Evolutionary conservation across 2,329 filamentous ascomycete species (phyloP), one percentile per base, ranked within the genome.

Genomic region (Aureobasidium melanogenum): DNA sequence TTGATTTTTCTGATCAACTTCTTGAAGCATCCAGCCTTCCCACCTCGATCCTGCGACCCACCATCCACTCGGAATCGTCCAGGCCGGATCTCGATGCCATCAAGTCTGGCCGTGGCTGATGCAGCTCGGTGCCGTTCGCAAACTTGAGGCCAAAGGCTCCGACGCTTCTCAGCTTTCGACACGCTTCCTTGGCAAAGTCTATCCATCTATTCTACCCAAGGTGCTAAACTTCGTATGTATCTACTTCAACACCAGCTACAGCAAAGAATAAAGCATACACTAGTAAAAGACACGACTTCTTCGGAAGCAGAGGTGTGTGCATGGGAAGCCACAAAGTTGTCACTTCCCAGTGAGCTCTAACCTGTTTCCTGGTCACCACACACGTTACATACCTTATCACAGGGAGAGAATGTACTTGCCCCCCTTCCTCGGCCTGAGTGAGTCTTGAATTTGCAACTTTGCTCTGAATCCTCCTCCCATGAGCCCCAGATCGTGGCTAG

Each of bases 401-500:
- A 30, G 28, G 28, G 28, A 19, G 28, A 5, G 17, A 28, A 24
- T 41, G 8, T 10, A 19, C 22, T 19, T 22, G 5, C 34, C 19
- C 12, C 28, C 19, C 34, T 22, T 26, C 32, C 32, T 38, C 48
- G 32, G 22, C 32, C 14, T 36, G n/a, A 7, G 22, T 36, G n/a
- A 7, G 22, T n/a, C 32, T 34, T 26, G 36, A 12, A 19, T 54
- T 24, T 41, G 24, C 36, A 6, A 10, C 15, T 39, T 14, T 54
- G 34, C 22, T 17, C 30, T 28, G 36, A 24, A 34, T 50, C 19
- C n/a, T 43, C 30, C 8, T 32, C 2, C n/a, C 10, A 32, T 24
- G 38, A 56, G 39, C 52, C 38, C 32, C 52, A 56, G 36, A 41
- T 47, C 43, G 54, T 58, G 41, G 54, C 41, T 58, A 38, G 30